Evolutionary conservation across 2,329 filamentous ascomycete species (phyloP), one percentile per base, ranked within the genome.

Genomic region (Claviceps humidiphila): DNA sequence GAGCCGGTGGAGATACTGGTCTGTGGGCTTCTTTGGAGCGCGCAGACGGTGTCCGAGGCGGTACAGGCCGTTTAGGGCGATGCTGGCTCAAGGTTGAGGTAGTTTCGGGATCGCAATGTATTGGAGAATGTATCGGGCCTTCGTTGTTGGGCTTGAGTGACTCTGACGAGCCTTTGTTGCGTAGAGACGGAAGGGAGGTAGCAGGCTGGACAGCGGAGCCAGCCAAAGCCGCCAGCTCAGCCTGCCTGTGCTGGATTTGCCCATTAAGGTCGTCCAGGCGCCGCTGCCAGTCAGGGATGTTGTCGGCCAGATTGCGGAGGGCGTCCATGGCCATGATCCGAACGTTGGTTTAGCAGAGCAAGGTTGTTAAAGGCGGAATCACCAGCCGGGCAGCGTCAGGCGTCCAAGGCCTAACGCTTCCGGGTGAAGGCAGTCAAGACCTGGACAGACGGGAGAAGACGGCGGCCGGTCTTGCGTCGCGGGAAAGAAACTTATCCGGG

Each of bases 231-330:
- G 79, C 80, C 52, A 84, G 70, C 60, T 83, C 79, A 49, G 70
- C 66, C 68, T 84, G 81, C 54, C 81, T 78, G 60, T 76, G 70
- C 54, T 79, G 74, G 54, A 84, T 81, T 63, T 84, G 75, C 54
- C 71, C 70, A 60, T 73, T 81, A 53, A 84, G 72, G 50, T 81
- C 75, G 55, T 82, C 76, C 45, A 84, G 72, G 22, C 77, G 74
- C 54, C 68, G 68, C 40, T 77, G 68, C 81, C 81, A 84, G 62
- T 76, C 73, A 16, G 80, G 81, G 43, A 82, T 71, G 54, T 81
- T 78, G 57, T 64, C 69, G 51, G 71, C 69, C 40, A 84, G 69
- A 54, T 74, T 74, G 51, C 69, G 74, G 51, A 84, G 66, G 30
- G 79, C 75, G 54, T 83, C 80, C 67, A 78, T 76, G 55, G 71